Evolutionary conservation across 331 rosid genomes (phyloP), one percentile per base, ranked within the genome.

Genomic region (Arachis monticola): DNA sequence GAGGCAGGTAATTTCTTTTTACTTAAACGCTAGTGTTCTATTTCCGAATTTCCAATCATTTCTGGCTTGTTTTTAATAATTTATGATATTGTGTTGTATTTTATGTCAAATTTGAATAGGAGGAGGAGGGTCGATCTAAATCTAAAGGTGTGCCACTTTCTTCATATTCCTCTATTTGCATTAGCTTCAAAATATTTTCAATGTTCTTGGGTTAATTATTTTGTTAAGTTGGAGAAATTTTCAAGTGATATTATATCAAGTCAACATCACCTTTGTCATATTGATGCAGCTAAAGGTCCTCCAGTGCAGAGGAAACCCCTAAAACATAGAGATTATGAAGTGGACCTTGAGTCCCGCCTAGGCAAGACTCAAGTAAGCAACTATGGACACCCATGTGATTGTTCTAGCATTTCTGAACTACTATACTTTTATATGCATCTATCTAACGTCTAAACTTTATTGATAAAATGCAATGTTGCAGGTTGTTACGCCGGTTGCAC

Each of bases 401-500:
- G 52, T 48, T 66, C 9, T 44, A 32, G 47, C 72, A 40, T 46
- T 69, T 66, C 10, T 61, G n/a, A 40, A 44, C 51, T 11, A 12
- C 8, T 35, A 35, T 35, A 35, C 40, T 35, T 2, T 77, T 10
- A 8, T 14, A 53, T 5, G 42, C 65, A 60, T 50, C 10, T 10
- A 22, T 47, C 31, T 14, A 1, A 6, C 48, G 38, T 6, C 17
- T 12, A 51, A 9, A 35, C 14, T 50, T 3, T 51, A 13, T 75
- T 79, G 70, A 71, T 66, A 51, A 11, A 57, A 69, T 27, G 44
- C 52, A 40, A 70, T 8, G 59, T 85, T 69, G 79, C 93, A 95
- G 99, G 98, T 95, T 84, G 97, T 95, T 74, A 95, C 99, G 1
- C 99, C 99, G 4, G 92, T 95, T 73, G 97, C 99, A 41, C 99